Percentiles rank a stretch among this genome's conserved stretches.
Conservation (phyloP, 108 stramenopile species). For the Nitzschia sp. region DNA sequence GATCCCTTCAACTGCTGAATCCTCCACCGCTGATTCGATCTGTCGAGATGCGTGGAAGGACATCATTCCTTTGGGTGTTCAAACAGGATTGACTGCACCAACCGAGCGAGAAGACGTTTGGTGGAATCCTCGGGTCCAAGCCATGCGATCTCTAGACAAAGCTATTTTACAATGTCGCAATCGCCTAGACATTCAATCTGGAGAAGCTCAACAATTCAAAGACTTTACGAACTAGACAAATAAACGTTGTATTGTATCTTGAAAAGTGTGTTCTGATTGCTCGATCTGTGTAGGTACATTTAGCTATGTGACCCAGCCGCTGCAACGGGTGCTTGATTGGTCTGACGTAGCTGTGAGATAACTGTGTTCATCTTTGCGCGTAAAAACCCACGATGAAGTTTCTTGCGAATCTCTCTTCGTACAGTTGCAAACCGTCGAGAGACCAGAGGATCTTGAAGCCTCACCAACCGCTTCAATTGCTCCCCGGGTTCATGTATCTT, state of each 20-base stretch:
- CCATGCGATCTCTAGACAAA: background rate
- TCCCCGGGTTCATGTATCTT: background rate
- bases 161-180: background rate
- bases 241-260: too few species aligned
- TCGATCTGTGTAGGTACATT: background rate
- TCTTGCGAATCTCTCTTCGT: constrained; percentile 18
- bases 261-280: background rate
- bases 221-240: too few species aligned
- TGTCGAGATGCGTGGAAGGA: background rate
- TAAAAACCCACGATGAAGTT: background rate
- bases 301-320: background rate
- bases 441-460: constrained; percentile 17
- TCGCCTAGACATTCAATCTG: background rate
- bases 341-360: constrained; percentile 14
- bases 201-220: background rate
- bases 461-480: constrained; percentile 6
- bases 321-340: constrained; percentile 1
- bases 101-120: background rate
- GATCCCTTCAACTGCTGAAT: constrained; percentile 6
- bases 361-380: constrained; percentile 19
- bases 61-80: background rate
- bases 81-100: background rate
- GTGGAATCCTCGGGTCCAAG: background rate
- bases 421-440: constrained; percentile 16
- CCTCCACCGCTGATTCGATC: background rate